These are phyloP conservation scores for Alloteropsis semialata DNA, from an alignment of 176 grass and related monocot genomes.

Conservation along the genomic window DNA sequence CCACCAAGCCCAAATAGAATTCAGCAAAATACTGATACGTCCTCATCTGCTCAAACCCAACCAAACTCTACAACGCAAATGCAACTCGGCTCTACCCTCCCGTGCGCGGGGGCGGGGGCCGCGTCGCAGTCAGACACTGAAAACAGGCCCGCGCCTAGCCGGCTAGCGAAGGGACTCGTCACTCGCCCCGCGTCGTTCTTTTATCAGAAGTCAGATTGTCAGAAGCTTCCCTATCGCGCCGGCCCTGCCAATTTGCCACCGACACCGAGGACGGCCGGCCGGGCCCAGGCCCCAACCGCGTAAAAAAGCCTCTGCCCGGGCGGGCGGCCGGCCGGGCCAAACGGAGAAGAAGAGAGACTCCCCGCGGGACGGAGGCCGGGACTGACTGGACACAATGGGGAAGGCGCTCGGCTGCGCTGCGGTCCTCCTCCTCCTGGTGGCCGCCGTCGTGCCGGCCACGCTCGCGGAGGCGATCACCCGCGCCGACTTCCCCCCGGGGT, in stretches of 20 bases:
- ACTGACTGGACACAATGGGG: not conserved
- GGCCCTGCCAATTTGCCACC: no score
- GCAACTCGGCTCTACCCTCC: no score
- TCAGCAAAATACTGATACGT: conserved; percentile 12
- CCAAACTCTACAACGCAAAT: not conserved
- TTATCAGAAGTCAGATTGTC: no score
- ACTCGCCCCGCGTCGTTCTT: no score
- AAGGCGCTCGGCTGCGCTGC: not conserved
- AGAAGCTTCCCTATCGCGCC: no score
- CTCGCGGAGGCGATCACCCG: conserved; percentile 26
- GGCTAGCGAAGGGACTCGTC: no score
- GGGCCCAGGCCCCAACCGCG: no score
- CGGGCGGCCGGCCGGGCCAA: not conserved
- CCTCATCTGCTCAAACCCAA: not conserved
- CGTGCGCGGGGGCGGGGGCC: no score
- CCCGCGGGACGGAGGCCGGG: not conserved
- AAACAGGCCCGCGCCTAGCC: no score
- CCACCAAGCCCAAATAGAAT: conserved; percentile 4
- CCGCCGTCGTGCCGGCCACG: not conserved
- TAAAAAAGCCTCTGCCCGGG: not conserved
- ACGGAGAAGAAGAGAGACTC: no score
- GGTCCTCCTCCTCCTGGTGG: not conserved
- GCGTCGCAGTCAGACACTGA: no score
- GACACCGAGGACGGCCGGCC: no score
- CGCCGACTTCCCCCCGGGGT: conserved; percentile 48